Conservation (phyloP, 2,329 filamentous ascomycete species). For the Aspergillus aculeatinus region DNA sequence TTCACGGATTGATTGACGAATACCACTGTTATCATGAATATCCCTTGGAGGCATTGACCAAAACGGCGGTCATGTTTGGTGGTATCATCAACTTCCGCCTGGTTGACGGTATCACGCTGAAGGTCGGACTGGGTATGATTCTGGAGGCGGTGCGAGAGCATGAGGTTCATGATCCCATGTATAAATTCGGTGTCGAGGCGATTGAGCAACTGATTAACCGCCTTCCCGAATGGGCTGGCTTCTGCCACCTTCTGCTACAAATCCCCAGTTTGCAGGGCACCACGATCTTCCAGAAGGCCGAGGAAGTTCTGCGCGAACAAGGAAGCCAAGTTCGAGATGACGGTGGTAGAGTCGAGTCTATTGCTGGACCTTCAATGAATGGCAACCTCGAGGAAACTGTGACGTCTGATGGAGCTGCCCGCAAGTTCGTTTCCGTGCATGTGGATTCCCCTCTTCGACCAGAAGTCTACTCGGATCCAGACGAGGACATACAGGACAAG, state of each 20-base stretch:
- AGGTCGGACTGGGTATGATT: conserved; percentile 95
- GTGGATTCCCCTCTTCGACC: conserved; percentile 67
- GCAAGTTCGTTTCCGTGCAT: conserved; percentile 75
- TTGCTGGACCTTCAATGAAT: conserved; percentile 58
- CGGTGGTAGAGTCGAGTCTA: conserved; percentile 36
- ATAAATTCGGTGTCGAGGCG: conserved; percentile 95
- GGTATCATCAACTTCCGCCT: conserved; percentile 94
- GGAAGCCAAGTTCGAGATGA: conserved; percentile 59
- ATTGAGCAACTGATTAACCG: conserved; percentile 82
- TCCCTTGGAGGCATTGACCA: conserved; percentile 91
- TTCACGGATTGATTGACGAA: conserved; percentile 95
- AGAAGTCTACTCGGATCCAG: conserved; percentile 74
- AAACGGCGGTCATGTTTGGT: conserved; percentile 93
- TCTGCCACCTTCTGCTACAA: conserved; percentile 80
- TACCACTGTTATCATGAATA: conserved; percentile 95
- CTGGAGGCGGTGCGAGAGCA: conserved; percentile 92
- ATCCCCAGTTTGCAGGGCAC: conserved; percentile 81
- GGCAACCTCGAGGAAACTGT: conserved; percentile 66
- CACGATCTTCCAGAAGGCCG: conserved; percentile 77
- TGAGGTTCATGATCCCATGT: conserved; percentile 82
- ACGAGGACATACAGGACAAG: conserved; percentile 82
- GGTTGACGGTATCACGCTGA: conserved; percentile 83
- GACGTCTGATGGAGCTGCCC: conserved; percentile 59
- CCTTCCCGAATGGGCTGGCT: conserved; percentile 91
- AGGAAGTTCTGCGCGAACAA: conserved; percentile 73